Percentiles rank a stretch among this genome's conserved stretches.
phyloP scores from a whole-genome alignment of 1,284 basidiomycete genomes.

The Inonotus hispidus region DNA sequence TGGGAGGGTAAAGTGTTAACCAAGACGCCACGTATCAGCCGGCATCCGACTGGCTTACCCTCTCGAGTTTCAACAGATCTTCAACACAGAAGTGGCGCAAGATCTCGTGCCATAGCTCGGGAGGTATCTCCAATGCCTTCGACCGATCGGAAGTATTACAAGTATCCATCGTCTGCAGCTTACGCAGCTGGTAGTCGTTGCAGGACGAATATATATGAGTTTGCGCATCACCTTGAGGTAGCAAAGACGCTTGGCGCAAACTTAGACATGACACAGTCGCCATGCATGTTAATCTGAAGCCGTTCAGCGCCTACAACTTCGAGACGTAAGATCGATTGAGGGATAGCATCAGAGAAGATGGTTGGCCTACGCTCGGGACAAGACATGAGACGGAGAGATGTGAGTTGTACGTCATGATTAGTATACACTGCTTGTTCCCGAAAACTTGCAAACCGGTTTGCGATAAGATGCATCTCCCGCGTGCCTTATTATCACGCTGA shows the following conservation, averaged over 20 bases:
- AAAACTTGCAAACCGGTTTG: too few species aligned
- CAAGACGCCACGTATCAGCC: neutral
- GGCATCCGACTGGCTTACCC: neutral
- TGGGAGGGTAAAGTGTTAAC: neutral
- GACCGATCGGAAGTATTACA: neutral
- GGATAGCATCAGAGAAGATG: neutral
- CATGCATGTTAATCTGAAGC: neutral
- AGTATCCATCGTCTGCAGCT: too few species aligned
- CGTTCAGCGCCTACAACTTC: neutral
- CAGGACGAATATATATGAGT: neutral
- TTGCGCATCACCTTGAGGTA: neutral
- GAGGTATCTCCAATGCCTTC: neutral
- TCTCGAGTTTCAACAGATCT: slow-evolving; percentile 1
- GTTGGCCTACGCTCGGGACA: neutral
- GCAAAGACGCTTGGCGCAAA: neutral
- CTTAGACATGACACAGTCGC: neutral
- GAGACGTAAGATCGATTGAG: neutral
- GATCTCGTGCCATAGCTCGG: slow-evolving; percentile 7
- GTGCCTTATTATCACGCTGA: too few species aligned
- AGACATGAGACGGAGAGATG: neutral
- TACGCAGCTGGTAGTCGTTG: neutral
- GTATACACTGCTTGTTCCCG: too few species aligned
- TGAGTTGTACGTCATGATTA: neutral
- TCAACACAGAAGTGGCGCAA: neutral
- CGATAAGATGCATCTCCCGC: neutral